Evolutionary conservation across 768 basidiomycete species (phyloP), one percentile per base, ranked within the genome.

Genomic region (Lentinula aciculospora): DNA sequence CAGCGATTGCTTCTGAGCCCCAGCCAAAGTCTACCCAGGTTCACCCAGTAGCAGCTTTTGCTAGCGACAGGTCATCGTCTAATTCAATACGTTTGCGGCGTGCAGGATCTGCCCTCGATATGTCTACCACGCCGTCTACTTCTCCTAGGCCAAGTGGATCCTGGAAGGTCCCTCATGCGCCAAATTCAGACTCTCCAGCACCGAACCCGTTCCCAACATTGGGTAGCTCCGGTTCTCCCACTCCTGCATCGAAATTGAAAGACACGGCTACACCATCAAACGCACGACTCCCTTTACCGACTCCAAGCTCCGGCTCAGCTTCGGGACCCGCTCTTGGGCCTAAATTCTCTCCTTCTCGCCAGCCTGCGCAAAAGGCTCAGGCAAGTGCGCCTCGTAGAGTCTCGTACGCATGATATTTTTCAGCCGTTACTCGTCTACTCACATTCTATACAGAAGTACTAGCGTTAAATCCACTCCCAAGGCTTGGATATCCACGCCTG

Each of bases 401-500:
- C 25, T 80, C 80, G 82, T 86, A 65, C 65, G 84, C 77, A n/a
- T 25, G 28, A 23, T 8, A 31, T 49, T 21, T 55, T 58, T 25
- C 4, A 53, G 6, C 25, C 31, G 0, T 3, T 48, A 31, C 55
- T 23, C 46, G 34, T 40, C 1, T 23, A 21, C 19, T 23, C 1
- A 19, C 40, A 42, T 21, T 36, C 40, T 59, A 27, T 50, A 58
- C 58, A 64, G 65, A 19, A 72, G 71, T 50, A 74, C 76, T 21
- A 23, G 23, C 34, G 51, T 36, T 19, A 53, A 36, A 13, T 27
- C 51, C 25, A 69, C 66, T 40, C 74, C 74, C 23, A 83, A 81
- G 60, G 89, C 87, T 19, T 94, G 92, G 91, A 80, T 80, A 0
- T 70, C 77, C 1, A 76, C 81, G 0, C 78, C 84, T 5, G 76